Evolutionary conservation across 2,329 filamentous ascomycete genomes (phyloP), one percentile per base, ranked within the genome.

Genomic region (Torrubiella hemipterigena): DNA sequence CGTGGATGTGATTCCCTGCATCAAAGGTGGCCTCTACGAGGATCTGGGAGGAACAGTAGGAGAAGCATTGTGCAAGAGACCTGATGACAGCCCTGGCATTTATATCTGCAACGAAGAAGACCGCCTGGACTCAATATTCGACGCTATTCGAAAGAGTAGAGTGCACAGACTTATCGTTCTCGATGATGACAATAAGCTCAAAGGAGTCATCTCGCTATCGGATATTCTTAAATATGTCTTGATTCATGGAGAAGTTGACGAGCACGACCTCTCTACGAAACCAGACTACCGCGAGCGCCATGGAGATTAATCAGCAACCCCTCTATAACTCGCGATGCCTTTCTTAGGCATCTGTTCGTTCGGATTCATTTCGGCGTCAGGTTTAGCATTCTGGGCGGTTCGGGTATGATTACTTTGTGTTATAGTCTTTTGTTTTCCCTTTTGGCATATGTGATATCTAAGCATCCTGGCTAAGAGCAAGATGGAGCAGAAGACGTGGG

Each of bases 201-300:
- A 80, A 52, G 91, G 91, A 28, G 75, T 98, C 33, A 77, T 98
- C 37, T 95, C 87, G 6, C 66, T 98, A 33, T 96, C 89, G 36
- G 91, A 98, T 58, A 95, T 98, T 42, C 71, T 98, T 43, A 86
- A 93, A 48, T 95, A 98, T 52, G 84, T 95, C 32, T 66, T 98
- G 41, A 67, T 94, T 15, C 72, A 84, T 44, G 83, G 83, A 31
- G 79, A 84, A 48, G 77, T 26, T 32, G 38, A 39, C 17, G 39
- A 40, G 21, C 63, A 66, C 46, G 35, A 16, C 6, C n/a, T n/a
- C n/a, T n/a, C n/a, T n/a, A n/a, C n/a, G n/a, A n/a, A n/a, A n/a
- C n/a, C n/a, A 26, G 23, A 7, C 23, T 7, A 14, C n/a, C 6
- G 23, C 7, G 23, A 26, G n/a, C 12, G n/a, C 23, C 7, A 6